Base-by-base conservation (phyloP, 768 basidiomycete genomes). In the Pisolithus sp. region DNA sequence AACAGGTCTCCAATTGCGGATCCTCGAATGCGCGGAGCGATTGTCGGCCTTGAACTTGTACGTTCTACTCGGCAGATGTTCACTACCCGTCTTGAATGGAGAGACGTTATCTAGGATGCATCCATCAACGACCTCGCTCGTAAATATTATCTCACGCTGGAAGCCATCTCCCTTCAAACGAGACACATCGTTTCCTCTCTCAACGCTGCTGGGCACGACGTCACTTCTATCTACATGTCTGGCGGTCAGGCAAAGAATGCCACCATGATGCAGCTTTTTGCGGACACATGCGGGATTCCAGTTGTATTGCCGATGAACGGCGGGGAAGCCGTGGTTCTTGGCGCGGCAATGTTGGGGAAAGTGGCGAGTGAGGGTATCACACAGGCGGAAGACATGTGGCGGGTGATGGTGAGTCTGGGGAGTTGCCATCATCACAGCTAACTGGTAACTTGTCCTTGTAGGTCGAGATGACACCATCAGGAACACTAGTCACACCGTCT, bases 1-100 rank as follows among this genome's bases (percentile, higher is more conserved):
- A 99, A 99, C 68, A 79, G 96, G 54, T 97, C 94, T 1, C 96
- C 96, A 1, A 83, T 98, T 42, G 95, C 95, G 2, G 96, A 99
- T 66, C 78, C 90, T n/a, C 82, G 79, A 49, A 96, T 98, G 95
- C 78, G 88, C 36, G 96, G 96, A 18, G 87, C 92, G 46, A 85
- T 98, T 52, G 76, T 84, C 50, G 96, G 96, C 28, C 79, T 98
- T 43, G 78, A 85, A 44, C 81, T 98, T 49, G 86, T 83, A 62
- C 36, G 75, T 64, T 4, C 36, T 13, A 4, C 15, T 20, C 18
- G 34, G 18, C 21, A 30, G 28, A 31, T 38, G 12, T 24, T 20
- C 18, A 4, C 46, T 50, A 2, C 10, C 5, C 41, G 10, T 40
- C 17, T 47, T 56, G 37, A 55, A 15, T 23, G 20, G 12, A 28